Base-by-base conservation (phyloP, 1,139 yeast genomes). In the Candida freyschussii region DNA sequence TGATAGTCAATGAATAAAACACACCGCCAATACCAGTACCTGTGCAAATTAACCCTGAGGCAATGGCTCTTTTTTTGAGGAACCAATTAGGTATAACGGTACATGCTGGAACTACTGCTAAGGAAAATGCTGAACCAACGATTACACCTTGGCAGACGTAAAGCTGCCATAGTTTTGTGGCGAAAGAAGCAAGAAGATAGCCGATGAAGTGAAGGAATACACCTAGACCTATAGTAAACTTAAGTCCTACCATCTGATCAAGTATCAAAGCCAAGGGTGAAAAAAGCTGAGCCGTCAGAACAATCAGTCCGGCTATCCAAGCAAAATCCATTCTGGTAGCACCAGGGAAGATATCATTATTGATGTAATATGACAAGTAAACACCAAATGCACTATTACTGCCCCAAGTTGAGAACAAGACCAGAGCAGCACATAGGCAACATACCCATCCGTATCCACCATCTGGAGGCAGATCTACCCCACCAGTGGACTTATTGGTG, bases 401-500 rank as follows among this genome's bases (percentile, higher is more conserved):
- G 16, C 93, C 94, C 93, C 93, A 83, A 1, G 86, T 72, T 17
- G 74, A 60, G 37, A 75, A 67, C 46, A 69, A 68, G 29, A 76
- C 63, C 18, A 69, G 49, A 53, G 72, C 62, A 1, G 72, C 72
- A 43, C 80, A 70, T 4, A 69, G 37, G 0, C 78, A 75, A 34
- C 77, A 67, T 7, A 77, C 70, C 86, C 89, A 81, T 1, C 84
- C 86, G 43, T 70, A 70, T 1, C 83, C 84, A 22, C 75, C 73
- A 56, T 81, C 89, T 3, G 79, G 77, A 2, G 80, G 81, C 24
- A 63, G 59, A 27, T 61, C 65, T 3, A 56, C 26, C 17, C 44
- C 38, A 7, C 59, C 59, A 0, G 55, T 51, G 2, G 49, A 38
- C 26, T 42, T 43, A 27, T 53, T 50, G 7, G 59, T 56, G 33